Percentiles rank a stretch among this genome's conserved stretches.
Evolutionary conservation across 2,329 filamentous ascomycete genomes (phyloP).

Genomic region (Paracorniculantispora psalliotae): DNA sequence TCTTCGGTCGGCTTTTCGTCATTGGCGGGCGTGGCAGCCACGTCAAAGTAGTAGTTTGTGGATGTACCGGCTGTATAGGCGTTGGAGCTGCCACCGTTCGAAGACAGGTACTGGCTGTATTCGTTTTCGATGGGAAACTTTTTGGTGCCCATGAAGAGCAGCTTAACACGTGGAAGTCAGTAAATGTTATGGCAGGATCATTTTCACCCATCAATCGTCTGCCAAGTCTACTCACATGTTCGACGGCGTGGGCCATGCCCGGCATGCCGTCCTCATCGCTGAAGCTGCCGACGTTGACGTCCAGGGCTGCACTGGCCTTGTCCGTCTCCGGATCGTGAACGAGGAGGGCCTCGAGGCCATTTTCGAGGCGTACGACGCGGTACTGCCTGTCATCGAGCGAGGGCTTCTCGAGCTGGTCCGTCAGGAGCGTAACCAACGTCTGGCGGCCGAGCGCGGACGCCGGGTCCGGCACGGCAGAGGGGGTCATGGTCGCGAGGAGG

Average conservation of each 20-base stretch:
- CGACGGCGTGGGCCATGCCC: conserved; percentile 91
- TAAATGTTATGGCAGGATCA: neutral
- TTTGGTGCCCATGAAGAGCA: conserved; percentile 97
- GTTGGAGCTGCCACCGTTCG: conserved; percentile 88
- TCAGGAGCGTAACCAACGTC: conserved; percentile 39
- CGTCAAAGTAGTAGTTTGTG: conserved; percentile 97
- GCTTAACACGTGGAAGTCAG: conserved; percentile 34
- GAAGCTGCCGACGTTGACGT: conserved; percentile 95
- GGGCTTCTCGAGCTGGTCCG: conserved; percentile 75
- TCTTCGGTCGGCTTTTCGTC: conserved; percentile 49
- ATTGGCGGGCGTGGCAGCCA: conserved; percentile 72
- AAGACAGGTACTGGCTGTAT: conserved; percentile 87
- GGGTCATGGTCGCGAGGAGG: neutral
- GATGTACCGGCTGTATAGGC: conserved; percentile 91
- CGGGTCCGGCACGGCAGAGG: conserved; percentile 27
- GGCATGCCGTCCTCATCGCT: conserved; percentile 88
- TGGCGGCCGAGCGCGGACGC: conserved; percentile 21
- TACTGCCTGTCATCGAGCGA: conserved; percentile 83
- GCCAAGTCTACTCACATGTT: conserved; percentile 59
- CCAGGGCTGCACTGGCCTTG: conserved; percentile 91
- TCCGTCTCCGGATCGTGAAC: conserved; percentile 94
- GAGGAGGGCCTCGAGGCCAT: conserved; percentile 83
- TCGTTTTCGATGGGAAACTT: conserved; percentile 97
- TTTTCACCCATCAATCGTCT: neutral
- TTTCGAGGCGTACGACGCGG: conserved; percentile 76